A percentile compares a stretch with the other conserved stretches of the same genome.
phyloP scores from a whole-genome alignment of 495 filamentous ascomycete species.

The Penicillium odoratum region DNA sequence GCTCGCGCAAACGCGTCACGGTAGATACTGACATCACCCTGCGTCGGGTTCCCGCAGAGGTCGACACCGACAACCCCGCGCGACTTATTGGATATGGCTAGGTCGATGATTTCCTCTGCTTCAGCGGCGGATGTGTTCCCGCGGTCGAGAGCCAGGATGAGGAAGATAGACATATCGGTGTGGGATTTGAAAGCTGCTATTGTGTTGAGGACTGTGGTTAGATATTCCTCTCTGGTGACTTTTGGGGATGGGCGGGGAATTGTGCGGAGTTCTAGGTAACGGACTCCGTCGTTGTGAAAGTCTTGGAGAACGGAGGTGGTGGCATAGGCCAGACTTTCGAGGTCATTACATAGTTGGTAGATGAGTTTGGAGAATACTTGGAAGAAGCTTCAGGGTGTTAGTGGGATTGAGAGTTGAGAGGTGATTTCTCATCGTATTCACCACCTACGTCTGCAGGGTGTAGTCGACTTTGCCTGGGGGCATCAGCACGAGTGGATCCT shows the following conservation, averaged over 20 bases:
- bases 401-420: neutral
- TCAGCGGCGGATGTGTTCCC: constrained; percentile 52
- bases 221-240: constrained; percentile 62
- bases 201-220: constrained; percentile 60
- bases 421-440: neutral
- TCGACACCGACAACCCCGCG: constrained; percentile 74
- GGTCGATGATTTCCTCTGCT: constrained; percentile 60
- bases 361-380: constrained; percentile 76
- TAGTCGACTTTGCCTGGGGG: constrained; percentile 67
- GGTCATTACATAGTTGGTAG: constrained; percentile 67
- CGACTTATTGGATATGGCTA: constrained; percentile 56
- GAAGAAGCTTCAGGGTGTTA: constrained; percentile 59
- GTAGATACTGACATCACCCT: constrained; percentile 59
- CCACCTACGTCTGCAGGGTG: constrained; percentile 64
- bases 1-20: constrained; percentile 57
- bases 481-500: constrained; percentile 71
- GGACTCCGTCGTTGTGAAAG: constrained; percentile 71
- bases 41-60: constrained; percentile 74
- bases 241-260: constrained; percentile 65
- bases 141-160: constrained; percentile 80
- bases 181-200: constrained; percentile 48
- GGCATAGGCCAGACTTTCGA: constrained; percentile 55
- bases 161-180: constrained; percentile 48
- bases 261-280: constrained; percentile 80
- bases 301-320: constrained; percentile 68